Conservation (phyloP, 345 rosid genomes). For the Eucalyptus viminalis region DNA sequence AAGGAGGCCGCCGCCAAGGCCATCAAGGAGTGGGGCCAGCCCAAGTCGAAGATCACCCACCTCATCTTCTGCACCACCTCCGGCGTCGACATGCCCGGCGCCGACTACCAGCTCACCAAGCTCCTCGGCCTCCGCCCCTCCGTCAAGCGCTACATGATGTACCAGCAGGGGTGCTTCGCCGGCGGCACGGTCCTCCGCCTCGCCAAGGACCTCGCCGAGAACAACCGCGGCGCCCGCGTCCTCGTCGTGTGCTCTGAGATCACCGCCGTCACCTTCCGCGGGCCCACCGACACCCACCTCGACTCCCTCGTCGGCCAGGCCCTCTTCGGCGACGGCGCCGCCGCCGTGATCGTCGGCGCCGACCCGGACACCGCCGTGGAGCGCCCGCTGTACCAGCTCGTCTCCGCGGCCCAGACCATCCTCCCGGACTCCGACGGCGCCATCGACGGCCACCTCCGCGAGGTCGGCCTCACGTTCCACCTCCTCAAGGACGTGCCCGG, state of each 20-base stretch:
- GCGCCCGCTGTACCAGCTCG: slow-evolving; percentile 51
- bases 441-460: slow-evolving; percentile 60
- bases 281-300: slow-evolving; percentile 55
- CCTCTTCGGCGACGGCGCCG: slow-evolving; percentile 66
- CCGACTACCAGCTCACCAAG: slow-evolving; percentile 85
- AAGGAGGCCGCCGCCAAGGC: slow-evolving; percentile 74
- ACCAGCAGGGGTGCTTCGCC: slow-evolving; percentile 62
- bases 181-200: slow-evolving; percentile 83
- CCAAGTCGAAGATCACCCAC: slow-evolving; percentile 80
- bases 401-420: slow-evolving; percentile 59
- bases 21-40: slow-evolving; percentile 79
- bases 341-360: slow-evolving; percentile 51
- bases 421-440: slow-evolving; percentile 67
- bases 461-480: slow-evolving; percentile 63
- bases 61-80: slow-evolving; percentile 78
- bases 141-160: slow-evolving; percentile 66
- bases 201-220: slow-evolving; percentile 76
- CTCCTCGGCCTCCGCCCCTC: slow-evolving; percentile 72
- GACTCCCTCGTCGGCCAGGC: slow-evolving; percentile 70
- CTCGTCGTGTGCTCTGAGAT: slow-evolving; percentile 72
- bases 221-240: slow-evolving; percentile 69
- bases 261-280: slow-evolving; percentile 76
- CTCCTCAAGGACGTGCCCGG: slow-evolving; percentile 55
- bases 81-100: slow-evolving; percentile 92
- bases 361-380: slow-evolving; percentile 37